Evolutionary conservation across 805 yeast species (phyloP).

Genomic region (Candida peoriensis): DNA sequence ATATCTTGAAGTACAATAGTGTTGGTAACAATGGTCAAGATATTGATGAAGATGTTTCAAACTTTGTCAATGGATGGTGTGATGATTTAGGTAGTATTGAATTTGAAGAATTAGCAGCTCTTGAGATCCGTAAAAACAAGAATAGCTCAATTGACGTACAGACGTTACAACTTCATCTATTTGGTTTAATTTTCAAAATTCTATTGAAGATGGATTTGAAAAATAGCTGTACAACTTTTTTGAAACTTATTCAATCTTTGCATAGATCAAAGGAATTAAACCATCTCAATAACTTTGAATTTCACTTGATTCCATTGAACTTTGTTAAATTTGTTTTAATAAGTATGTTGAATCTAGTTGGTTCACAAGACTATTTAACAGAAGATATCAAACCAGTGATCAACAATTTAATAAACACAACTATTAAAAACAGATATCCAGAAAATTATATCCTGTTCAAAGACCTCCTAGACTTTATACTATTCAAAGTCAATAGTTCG

Average conservation of each 20-base stretch:
- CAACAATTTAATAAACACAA: slow-evolving; percentile 1
- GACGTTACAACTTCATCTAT: slow-evolving; percentile 13
- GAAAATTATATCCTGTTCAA: slow-evolving; percentile 22
- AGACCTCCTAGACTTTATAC: slow-evolving; percentile 8
- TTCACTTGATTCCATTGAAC: slow-evolving; percentile 24
- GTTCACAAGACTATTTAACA: slow-evolving; percentile 11
- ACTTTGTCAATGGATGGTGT: slow-evolving; percentile 33
- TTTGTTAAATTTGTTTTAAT: slow-evolving; percentile 21
- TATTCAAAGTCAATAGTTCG: slow-evolving; percentile 2
- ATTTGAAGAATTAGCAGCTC: too few species aligned
- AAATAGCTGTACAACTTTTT: slow-evolving; percentile 11
- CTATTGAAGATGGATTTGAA: slow-evolving; percentile 12
- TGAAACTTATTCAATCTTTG: slow-evolving; percentile 8
- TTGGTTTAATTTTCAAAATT: slow-evolving; percentile 14
- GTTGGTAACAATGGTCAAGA: too few species aligned
- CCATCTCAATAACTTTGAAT: slow-evolving; percentile 24
- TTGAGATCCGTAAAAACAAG: too few species aligned
- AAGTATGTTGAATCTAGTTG: slow-evolving; percentile 14
- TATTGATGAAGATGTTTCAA: too few species aligned
- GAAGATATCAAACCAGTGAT: slow-evolving; percentile 3
- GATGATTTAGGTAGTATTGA: slow-evolving; percentile 1
- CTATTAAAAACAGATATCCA: slow-evolving; percentile 22
- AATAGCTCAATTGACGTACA: too few species aligned
- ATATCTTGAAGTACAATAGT: slow-evolving; percentile 9
- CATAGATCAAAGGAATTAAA: slow-evolving; percentile 14